Conservation (phyloP, 2,329 filamentous ascomycete genomes). For the Paraphoma chrysanthemicola region DNA sequence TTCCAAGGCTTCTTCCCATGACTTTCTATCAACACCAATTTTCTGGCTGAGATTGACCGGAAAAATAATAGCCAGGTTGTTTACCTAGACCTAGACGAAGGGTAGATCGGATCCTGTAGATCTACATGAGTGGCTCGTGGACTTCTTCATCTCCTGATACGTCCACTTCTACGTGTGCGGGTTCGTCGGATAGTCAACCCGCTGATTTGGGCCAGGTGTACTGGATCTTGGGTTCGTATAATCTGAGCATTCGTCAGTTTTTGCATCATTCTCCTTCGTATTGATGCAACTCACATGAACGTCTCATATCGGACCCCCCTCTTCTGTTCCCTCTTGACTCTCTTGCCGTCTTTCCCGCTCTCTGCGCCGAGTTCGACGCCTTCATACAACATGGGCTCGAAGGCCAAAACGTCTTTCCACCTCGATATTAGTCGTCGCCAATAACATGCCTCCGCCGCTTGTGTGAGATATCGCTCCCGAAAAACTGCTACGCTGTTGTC, state of each 20-base stretch:
- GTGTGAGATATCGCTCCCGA: constrained; percentile 41
- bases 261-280: background rate
- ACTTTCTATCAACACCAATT: too few species aligned
- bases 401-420: constrained; percentile 34
- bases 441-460: constrained; percentile 43
- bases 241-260: constrained; percentile 4
- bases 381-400: constrained; percentile 35
- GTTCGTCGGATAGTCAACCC: constrained; percentile 1
- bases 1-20: background rate
- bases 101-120: background rate
- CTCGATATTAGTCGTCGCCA: constrained; percentile 32
- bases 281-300: constrained; percentile 31
- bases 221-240: constrained; percentile 19
- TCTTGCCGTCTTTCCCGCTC: constrained; percentile 1
- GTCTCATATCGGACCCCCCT: constrained; percentile 41
- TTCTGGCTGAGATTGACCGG: too few species aligned
- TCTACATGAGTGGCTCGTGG: background rate
- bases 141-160: background rate
- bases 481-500: constrained; percentile 39
- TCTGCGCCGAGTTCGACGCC: constrained; percentile 24
- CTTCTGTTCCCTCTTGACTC: constrained; percentile 26
- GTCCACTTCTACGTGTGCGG: background rate
- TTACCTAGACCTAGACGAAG: too few species aligned
- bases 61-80: too few species aligned
- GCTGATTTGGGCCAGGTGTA: constrained; percentile 15